Evolutionary conservation across 202 grass and related monocot genomes (phyloP), one percentile per base, ranked within the genome.

Genomic region (Carex arenaria): DNA sequence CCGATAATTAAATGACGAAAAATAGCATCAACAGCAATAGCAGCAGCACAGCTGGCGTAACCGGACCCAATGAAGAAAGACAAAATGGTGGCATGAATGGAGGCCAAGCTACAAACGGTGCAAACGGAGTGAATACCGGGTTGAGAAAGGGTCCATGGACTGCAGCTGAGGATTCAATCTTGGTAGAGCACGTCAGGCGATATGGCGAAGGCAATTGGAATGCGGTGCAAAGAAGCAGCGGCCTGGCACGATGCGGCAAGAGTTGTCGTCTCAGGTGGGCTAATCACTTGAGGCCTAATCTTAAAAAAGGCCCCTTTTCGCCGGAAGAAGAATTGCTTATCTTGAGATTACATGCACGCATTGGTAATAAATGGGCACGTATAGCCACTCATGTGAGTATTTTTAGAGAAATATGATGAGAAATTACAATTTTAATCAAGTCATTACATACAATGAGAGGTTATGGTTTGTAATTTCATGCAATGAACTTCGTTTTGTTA

Each of bases 191-290:
- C 77, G 96, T 99, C 67, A 85, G 91, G 43, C 84, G 86, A 53
- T 85, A 99, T 78, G 93, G 96, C 4, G 93, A 94, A 63, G 91
- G 96, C 1, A 90, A 90, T 86, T 95, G 93, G 96, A 95, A 99
- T 84, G 85, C 91, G 30, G 96, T 99, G 83, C 86, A 92, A 3
- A 84, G 88, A 12, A 90, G 93, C 72, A 92, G 86, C 5, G 88
- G 89, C 4, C 87, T 99, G 32, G 86, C 83, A 42, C 87, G 96
- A 12, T 97, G 95, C 65, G 95, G 95, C 56, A 97, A 97, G 87
- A 97, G 95, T 80, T 97, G 95, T 88, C 92, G 95, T 0, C 90
- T 97, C 79, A 89, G 95, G 65, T 97, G 95, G 95, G 90, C 92
- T 1, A 97, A 97, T 85, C 92, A 97, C 84, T 93, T 97, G 85